Base-by-base conservation (phyloP, 345 rosid genomes). In the Euphorbia pulcherrima region DNA sequence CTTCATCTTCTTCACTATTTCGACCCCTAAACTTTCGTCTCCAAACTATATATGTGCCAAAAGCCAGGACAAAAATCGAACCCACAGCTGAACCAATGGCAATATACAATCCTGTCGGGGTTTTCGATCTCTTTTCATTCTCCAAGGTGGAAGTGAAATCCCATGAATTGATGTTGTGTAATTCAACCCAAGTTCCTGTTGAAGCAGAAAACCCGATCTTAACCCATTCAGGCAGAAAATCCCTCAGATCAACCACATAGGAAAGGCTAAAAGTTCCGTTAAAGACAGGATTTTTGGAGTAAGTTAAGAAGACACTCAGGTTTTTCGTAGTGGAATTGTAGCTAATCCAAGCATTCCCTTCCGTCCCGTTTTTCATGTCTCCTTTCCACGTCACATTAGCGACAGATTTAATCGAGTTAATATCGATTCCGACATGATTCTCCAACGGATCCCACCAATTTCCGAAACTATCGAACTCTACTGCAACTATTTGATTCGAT, bases 361-460 rank as follows among this genome's bases (percentile, higher is more conserved):
- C 26, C 16, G 52, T 1, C 60, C 84, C 87, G 12, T 64, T n/a
- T 57, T 65, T 82, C 0, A 86, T 83, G 69, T 79, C 75, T 46
- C 73, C 73, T 0, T 56, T 64, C 92, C 87, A 87, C 0, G 59
- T 4, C 16, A 76, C 73, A 40, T 23, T 75, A 8, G 68, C 47
- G 2, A 58, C 78, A 0, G 88, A 84, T 8, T 29, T 29, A n/a
- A 87, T 83, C 30, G 87, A 84, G 47, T 87, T 87, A 12, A 83
- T 61, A 44, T 78, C 67, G 48, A 87, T 83, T n/a, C 92, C 92
- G 0, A 84, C 80, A 60, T 87, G 92, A 73, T 81, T 58, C 21
- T 60, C 39, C 24, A 67, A 44, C 0, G 85, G 87, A 68, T 87
- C 88, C 86, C 88, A 87, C 0, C 5, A 0, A 18, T 87, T 80